These are phyloP conservation scores for Ceratocystis papillata DNA, from an alignment of 2,329 filamentous ascomycete genomes.

Conservation along the genomic window DNA sequence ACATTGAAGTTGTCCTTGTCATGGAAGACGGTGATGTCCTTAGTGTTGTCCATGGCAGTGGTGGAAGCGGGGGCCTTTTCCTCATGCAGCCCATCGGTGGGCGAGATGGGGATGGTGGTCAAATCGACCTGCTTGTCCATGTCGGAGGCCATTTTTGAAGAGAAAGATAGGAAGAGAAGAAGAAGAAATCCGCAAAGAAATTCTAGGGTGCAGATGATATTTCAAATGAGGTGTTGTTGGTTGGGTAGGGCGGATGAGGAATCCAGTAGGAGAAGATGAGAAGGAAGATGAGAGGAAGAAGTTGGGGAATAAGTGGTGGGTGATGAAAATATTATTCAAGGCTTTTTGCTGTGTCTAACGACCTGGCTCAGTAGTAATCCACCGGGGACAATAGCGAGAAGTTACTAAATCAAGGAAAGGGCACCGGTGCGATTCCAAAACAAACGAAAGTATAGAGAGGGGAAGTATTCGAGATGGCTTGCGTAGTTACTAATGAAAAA, in stretches of 20 bases:
- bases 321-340: conserved; percentile 22
- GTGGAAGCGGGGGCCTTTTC: conserved; percentile 26
- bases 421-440: conserved; percentile 25
- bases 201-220: conserved; percentile 21
- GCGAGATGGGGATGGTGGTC: conserved; percentile 57
- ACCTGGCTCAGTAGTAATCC: conserved; percentile 21
- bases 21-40: conserved; percentile 89
- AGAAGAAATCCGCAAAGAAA: conserved; percentile 17
- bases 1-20: conserved; percentile 99
- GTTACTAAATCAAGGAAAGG: conserved; percentile 21
- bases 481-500: neutral
- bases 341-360: conserved; percentile 19
- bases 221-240: conserved; percentile 15
- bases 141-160: conserved; percentile 33
- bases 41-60: conserved; percentile 38
- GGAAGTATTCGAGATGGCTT: conserved; percentile 7
- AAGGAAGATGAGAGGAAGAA: conserved; percentile 19
- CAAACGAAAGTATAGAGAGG: conserved; percentile 22
- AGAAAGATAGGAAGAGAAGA: conserved; percentile 7
- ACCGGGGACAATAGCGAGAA: conserved; percentile 22
- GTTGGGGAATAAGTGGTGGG: conserved; percentile 15
- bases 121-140: conserved; percentile 52
- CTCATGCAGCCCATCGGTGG: conserved; percentile 45
- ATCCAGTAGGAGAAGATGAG: conserved; percentile 7
- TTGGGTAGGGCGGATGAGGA: conserved; percentile 19